Conservation (phyloP, 306 rosid genomes). For the Prunus mira region DNA sequence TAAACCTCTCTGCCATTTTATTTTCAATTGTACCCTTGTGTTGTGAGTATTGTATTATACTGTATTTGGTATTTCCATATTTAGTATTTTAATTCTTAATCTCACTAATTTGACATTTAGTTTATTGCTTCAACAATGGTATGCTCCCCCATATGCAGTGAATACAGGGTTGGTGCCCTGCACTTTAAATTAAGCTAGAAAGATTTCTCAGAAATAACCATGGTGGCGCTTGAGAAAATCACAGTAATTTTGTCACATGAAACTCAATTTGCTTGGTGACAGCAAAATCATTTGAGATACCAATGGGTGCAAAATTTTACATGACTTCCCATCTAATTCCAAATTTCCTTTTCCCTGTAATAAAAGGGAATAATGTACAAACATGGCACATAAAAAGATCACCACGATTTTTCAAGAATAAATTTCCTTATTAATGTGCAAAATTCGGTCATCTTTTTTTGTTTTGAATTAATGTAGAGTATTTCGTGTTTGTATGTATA, state of each 20-base stretch:
- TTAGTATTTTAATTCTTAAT: no score
- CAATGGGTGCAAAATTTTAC: slow-evolving; percentile 28
- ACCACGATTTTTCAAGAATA: slow-evolving; percentile 22
- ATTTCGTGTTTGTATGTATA: no score
- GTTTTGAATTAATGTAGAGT: not conserved
- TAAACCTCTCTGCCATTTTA: no score
- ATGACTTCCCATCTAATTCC: not conserved
- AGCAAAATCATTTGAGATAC: slow-evolving; percentile 8
- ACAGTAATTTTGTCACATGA: slow-evolving; percentile 21
- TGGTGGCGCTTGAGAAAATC: slow-evolving; percentile 22
- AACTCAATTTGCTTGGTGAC: not conserved
- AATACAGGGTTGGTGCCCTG: no score
- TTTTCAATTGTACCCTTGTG: no score
- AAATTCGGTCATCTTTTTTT: not conserved
- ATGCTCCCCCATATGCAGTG: no score
- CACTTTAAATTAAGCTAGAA: slow-evolving; percentile 10
- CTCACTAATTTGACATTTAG: no score
- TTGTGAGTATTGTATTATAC: no score
- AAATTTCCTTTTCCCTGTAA: slow-evolving; percentile 2
- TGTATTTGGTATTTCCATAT: no score
- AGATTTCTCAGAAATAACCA: slow-evolving; percentile 23
- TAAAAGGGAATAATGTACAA: slow-evolving; percentile 26
- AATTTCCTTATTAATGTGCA: not conserved
- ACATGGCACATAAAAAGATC: not conserved
- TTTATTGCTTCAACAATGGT: no score